Base-by-base conservation (phyloP, 2,329 filamentous ascomycete species). In the Cladophialophora yegresii region DNA sequence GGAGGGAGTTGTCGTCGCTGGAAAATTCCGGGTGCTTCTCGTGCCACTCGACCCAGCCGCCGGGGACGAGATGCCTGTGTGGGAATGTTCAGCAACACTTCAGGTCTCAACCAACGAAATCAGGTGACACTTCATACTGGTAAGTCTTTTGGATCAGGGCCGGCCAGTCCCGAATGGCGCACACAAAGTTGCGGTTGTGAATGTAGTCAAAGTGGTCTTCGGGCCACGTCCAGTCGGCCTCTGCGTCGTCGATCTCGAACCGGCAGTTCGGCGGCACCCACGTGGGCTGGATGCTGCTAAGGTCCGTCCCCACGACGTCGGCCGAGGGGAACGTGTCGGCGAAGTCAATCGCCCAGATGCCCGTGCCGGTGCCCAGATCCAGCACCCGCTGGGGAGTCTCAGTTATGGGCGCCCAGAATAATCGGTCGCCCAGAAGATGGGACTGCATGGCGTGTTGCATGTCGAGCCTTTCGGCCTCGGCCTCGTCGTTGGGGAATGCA, bases 191-290 rank as follows among this genome's bases (percentile, higher is more conserved):
- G 6, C 86, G 80, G 20, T 82, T 81, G 71, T 88, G 85, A 49
- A 88, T 81, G 62, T 85, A 86, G 72, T 88, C 85, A 60, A 86
- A 87, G 58, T 83, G 78, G 62, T 84, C 80, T 4, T 73, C 70
- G 70, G 4, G 81, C 65, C 84, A 81, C 16, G 85, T 72, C 85
- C 85, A 87, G 2, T 79, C 78, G 61, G 79, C 80, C 72, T 87
- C 84, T 20, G 83, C 78, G 65, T 87, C 85, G 64, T 87, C 85
- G 9, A 87, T 78, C 71, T 84, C 76, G 67, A 85, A 86, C 23
- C 78, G 77, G 23, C 84, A 78, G 65, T 86, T 86, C 3, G 83
- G 81, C 4, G 84, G 84, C 9, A 86, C 73, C 60, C 83, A 71
- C 22, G 55, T 49, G 2, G 70, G 72, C 33, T 73, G 72, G 43